A percentile compares a stretch with the other conserved stretches of the same genome.
These are phyloP conservation scores for Fraxinus sp. DNA, from an alignment of 305 asterid genomes.

Conservation along the genomic window DNA sequence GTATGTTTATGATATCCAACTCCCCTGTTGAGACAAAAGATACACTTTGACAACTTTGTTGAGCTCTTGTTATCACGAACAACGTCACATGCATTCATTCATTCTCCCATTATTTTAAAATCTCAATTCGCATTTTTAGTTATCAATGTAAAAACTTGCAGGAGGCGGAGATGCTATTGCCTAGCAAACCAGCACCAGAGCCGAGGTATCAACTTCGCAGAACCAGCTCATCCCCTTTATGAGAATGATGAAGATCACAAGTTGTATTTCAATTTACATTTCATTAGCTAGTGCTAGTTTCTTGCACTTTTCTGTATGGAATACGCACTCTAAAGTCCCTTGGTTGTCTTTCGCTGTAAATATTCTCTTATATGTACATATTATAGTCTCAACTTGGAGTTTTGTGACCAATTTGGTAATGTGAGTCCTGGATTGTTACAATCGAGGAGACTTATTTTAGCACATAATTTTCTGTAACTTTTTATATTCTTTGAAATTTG, in stretches of 20 bases:
- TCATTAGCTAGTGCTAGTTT: neutral
- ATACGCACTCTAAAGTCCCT: neutral
- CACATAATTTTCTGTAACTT: neutral
- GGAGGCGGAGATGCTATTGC: slow-evolving; percentile 60
- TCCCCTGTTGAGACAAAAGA: neutral
- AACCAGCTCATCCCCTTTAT: slow-evolving; percentile 76
- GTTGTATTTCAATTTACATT: neutral
- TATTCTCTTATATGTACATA: neutral
- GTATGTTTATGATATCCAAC: neutral
- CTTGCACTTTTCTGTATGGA: neutral
- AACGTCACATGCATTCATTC: neutral
- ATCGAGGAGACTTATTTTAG: neutral
- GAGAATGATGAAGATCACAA: slow-evolving; percentile 19
- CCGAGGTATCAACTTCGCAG: slow-evolving; percentile 71
- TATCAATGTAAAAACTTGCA: slow-evolving; percentile 26
- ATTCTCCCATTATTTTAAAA: neutral
- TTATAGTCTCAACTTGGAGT: neutral
- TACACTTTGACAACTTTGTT: neutral
- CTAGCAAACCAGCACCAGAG: slow-evolving; percentile 53
- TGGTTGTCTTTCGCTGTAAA: neutral
- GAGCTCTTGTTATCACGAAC: neutral
- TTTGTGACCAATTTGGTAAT: neutral
- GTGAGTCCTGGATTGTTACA: neutral
- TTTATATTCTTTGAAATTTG: neutral
- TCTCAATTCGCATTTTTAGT: slow-evolving; percentile 4